Conservation (phyloP, 371 early-diverging fungal species). For the Apophysomyces sp. region DNA sequence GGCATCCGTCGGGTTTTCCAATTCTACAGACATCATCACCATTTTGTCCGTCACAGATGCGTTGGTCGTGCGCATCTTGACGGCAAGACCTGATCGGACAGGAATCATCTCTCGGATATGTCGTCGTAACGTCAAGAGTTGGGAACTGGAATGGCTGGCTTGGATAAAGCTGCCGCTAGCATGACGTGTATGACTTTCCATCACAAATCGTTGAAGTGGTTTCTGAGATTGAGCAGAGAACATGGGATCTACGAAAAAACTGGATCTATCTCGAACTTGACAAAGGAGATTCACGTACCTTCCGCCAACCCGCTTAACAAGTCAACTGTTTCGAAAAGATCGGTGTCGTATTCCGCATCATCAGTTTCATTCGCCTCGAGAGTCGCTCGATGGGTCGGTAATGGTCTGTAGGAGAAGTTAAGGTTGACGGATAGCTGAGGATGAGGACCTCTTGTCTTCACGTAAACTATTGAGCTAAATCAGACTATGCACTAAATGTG, state of each 20-base stretch:
- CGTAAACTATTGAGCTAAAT: constrained; percentile 16
- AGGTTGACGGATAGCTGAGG: constrained; percentile 47
- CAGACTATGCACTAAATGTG: too few species aligned
- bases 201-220: constrained; percentile 35
- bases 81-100: constrained; percentile 57
- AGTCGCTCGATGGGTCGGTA: constrained; percentile 25
- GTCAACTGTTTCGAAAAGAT: constrained; percentile 61
- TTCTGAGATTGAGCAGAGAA: constrained; percentile 15
- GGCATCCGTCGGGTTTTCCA: constrained; percentile 62
- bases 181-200: constrained; percentile 32
- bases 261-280: too few species aligned
- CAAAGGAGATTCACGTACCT: constrained; percentile 31
- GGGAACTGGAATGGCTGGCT: constrained; percentile 11
- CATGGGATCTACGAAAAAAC: constrained; percentile 20
- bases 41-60: constrained; percentile 64
- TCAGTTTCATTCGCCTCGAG: constrained; percentile 20
- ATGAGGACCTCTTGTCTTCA: constrained; percentile 23
- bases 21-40: constrained; percentile 70
- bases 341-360: constrained; percentile 51
- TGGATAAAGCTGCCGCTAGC: constrained; percentile 19
- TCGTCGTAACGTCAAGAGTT: constrained; percentile 40
- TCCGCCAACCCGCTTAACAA: constrained; percentile 56
- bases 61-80: constrained; percentile 66
- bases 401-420: constrained; percentile 50
- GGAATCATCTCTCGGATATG: constrained; percentile 48